Evolutionary conservation across 1,139 yeast genomes (phyloP).

Genomic region (Kodamaea sp.): DNA sequence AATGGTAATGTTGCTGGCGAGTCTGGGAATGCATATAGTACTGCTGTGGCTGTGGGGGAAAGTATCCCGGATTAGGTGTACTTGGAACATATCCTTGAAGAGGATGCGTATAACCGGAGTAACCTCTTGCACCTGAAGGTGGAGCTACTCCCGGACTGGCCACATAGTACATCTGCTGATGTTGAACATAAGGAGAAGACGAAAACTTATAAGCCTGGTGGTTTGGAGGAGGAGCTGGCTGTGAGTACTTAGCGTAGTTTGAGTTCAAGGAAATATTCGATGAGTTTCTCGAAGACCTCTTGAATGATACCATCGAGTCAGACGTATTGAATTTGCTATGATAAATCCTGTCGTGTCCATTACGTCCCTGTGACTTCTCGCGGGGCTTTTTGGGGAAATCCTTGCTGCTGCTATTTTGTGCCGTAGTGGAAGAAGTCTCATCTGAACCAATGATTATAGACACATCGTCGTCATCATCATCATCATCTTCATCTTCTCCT

Average conservation of each 20-base stretch:
- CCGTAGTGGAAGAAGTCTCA: conserved; percentile 31
- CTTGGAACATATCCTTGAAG: conserved; percentile 6
- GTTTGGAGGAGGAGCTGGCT: conserved; percentile 9
- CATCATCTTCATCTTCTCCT: conserved; percentile 32
- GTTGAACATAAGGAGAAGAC: conserved; percentile 22
- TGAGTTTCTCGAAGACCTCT: conserved; percentile 22
- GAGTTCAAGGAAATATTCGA: conserved; percentile 29
- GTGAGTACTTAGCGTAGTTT: conserved; percentile 16
- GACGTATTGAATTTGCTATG: conserved; percentile 11
- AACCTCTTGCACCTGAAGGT: conserved; percentile 2
- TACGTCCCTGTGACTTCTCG: conserved; percentile 7
- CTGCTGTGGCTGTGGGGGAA: conserved; percentile 13
- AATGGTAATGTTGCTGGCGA: neutral
- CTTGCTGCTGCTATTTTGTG: conserved; percentile 18
- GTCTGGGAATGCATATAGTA: conserved; percentile 7
- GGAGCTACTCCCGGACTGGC: conserved; percentile 10
- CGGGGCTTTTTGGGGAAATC: conserved; percentile 9
- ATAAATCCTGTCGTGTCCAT: conserved; percentile 10
- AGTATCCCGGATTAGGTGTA: conserved; percentile 12
- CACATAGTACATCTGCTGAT: conserved; percentile 15
- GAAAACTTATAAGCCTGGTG: conserved; percentile 12
- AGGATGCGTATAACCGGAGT: conserved; percentile 5
- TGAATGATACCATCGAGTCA: conserved; percentile 10
- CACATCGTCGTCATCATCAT: conserved; percentile 44
- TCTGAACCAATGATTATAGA: conserved; percentile 47